Percentiles rank a stretch among this genome's conserved stretches.
Evolutionary conservation across 202 grass and related monocot genomes (phyloP).

Genomic region (Eragrostis tef): DNA sequence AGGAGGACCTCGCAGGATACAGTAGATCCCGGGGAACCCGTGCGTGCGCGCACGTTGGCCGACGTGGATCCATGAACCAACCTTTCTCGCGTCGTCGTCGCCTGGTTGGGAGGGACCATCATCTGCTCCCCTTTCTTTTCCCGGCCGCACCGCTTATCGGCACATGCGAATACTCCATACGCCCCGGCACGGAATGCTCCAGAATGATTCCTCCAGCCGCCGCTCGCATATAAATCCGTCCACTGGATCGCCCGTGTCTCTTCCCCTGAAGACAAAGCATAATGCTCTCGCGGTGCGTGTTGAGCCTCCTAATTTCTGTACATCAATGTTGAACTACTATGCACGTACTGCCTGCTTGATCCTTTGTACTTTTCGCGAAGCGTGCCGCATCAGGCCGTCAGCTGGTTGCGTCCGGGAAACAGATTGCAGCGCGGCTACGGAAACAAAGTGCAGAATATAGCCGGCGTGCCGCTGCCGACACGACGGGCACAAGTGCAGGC

Average conservation of each 20-base stretch:
- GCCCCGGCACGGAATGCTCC: neutral
- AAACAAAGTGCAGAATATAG: no score
- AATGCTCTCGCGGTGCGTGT: neutral
- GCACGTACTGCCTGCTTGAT: neutral
- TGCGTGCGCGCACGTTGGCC: slow-evolving; percentile 43
- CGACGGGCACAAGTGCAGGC: no score
- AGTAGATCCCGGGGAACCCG: slow-evolving; percentile 13
- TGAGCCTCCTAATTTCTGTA: neutral
- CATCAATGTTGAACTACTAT: neutral
- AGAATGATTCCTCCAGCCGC: slow-evolving; percentile 18
- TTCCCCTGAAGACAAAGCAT: slow-evolving; percentile 6
- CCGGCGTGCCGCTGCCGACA: no score
- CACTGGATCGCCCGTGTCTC: neutral
- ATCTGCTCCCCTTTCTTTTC: neutral
- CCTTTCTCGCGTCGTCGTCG: slow-evolving; percentile 12
- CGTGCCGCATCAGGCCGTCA: neutral
- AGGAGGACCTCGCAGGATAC: neutral
- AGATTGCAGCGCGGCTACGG: neutral
- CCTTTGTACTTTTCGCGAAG: neutral
- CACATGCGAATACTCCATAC: neutral
- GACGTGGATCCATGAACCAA: slow-evolving; percentile 46
- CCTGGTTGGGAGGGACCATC: slow-evolving; percentile 30
- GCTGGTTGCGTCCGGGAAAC: neutral
- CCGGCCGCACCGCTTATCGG: neutral
- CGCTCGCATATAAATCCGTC: neutral